Conservation (phyloP, 805 yeast species). For the Cyberlindnera meyerae region DNA sequence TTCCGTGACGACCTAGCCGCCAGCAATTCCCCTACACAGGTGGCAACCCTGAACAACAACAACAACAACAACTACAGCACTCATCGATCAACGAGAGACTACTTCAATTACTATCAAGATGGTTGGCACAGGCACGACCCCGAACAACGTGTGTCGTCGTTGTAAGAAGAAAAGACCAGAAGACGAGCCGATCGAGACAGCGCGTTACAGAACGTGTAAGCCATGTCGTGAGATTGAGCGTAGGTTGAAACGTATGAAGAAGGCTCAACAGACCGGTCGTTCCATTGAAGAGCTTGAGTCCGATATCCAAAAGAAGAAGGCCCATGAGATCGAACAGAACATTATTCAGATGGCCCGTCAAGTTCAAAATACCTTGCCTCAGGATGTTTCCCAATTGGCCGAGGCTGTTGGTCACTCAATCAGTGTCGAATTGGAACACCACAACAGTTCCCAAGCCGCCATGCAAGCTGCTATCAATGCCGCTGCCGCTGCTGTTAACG, state of each 20-base stretch:
- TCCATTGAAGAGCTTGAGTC: slow-evolving; percentile 10
- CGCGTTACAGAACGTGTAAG: slow-evolving; percentile 28
- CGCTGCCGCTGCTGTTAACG: slow-evolving; percentile 8
- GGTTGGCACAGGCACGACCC: slow-evolving; percentile 7
- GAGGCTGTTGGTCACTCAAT: slow-evolving; percentile 4
- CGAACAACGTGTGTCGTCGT: slow-evolving; percentile 24
- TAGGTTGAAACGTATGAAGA: slow-evolving; percentile 21
- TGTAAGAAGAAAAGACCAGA: slow-evolving; percentile 28
- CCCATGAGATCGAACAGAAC: slow-evolving; percentile 17
- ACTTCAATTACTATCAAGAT: too few relatives aligned
- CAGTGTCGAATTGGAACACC: slow-evolving; percentile 9
- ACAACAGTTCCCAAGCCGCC: slow-evolving; percentile 6
- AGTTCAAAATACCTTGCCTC: slow-evolving; percentile 10
- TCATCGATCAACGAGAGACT: too few relatives aligned
- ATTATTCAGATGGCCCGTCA: slow-evolving; percentile 19
- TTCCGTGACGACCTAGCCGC: too few relatives aligned
- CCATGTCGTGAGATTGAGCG: slow-evolving; percentile 28
- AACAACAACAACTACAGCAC: slow-evolving; percentile 2
- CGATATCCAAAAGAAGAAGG: slow-evolving; percentile 11
- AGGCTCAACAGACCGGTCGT: slow-evolving; percentile 17
- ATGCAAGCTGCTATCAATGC: slow-evolving; percentile 9
- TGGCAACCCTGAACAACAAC: slow-evolving; percentile 1
- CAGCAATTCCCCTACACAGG: background rate
- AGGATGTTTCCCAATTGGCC: slow-evolving; percentile 7
- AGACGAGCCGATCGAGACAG: slow-evolving; percentile 27